phyloP scores from a whole-genome alignment of 2,329 filamentous ascomycete genomes.

The Colletotrichum noveboracense region DNA sequence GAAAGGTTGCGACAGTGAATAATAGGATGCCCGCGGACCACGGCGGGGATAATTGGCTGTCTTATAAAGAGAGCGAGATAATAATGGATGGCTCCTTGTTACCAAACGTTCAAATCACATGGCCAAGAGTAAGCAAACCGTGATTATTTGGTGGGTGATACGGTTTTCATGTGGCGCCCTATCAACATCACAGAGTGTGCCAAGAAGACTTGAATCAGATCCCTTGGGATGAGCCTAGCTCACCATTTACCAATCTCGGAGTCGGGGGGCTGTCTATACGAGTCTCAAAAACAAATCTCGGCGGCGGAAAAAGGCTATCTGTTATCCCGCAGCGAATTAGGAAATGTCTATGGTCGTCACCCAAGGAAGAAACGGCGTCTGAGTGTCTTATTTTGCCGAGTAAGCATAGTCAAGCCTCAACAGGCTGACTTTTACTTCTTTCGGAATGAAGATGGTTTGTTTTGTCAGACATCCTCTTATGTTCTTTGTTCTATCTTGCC shows the following conservation, averaged over 20 bases:
- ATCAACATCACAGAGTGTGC: not conserved
- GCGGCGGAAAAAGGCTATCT: not conserved
- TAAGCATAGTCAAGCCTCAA: not conserved
- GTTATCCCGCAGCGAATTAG: fast-evolving
- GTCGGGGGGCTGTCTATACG: not conserved
- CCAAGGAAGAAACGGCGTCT: not conserved
- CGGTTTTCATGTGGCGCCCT: not conserved
- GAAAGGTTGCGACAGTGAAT: not conserved
- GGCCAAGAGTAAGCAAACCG: not conserved
- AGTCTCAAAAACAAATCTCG: not conserved
- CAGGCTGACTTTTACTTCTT: not conserved
- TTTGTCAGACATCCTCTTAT: not conserved
- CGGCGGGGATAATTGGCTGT: not conserved
- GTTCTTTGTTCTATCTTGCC: not conserved
- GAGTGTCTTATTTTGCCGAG: not conserved
- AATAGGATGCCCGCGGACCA: not conserved
- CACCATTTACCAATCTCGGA: not conserved
- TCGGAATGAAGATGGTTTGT: fast-evolving
- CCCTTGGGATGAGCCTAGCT: not conserved
- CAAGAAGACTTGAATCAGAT: not conserved
- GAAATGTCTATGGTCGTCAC: not conserved
- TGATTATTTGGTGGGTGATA: not conserved
- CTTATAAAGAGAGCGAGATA: not conserved
- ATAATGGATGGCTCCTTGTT: not conserved
- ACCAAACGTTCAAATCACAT: not conserved